A percentile compares a stretch with the other conserved stretches of the same genome.
Evolutionary conservation across 169 alveolate genomes (phyloP).

Genomic region (Babesia ovata): DNA sequence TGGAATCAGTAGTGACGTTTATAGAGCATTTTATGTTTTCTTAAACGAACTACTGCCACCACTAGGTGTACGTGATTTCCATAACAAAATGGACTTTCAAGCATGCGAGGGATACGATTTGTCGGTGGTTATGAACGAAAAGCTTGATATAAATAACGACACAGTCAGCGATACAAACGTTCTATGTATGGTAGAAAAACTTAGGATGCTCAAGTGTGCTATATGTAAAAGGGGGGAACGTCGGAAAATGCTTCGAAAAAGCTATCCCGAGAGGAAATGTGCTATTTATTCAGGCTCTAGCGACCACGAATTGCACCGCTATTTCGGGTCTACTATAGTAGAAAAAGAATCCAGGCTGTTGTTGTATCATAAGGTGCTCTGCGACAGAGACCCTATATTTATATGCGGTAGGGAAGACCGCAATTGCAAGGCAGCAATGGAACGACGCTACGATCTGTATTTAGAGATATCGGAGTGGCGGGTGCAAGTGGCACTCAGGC

Average conservation of each 20-base stretch:
- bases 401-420: slow-evolving; percentile 17
- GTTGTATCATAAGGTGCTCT: slow-evolving; percentile 13
- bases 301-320: neutral
- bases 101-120: neutral
- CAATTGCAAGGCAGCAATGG: slow-evolving; percentile 3
- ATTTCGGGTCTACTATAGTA: slow-evolving; percentile 18
- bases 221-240: neutral
- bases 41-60: neutral
- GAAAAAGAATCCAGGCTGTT: neutral
- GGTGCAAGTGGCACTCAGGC: neutral
- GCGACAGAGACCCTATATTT: slow-evolving; percentile 12
- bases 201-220: neutral
- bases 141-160: neutral
- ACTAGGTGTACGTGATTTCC: neutral
- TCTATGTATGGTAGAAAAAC: neutral
- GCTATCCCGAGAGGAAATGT: slow-evolving; percentile 15
- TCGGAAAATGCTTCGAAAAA: neutral
- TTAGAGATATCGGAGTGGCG: neutral
- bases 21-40: neutral
- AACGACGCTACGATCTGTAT: neutral
- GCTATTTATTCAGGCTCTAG: neutral
- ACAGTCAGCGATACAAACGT: slow-evolving; percentile 1
- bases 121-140: neutral
- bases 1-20: neutral
- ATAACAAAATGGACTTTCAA: neutral